Percentiles rank a stretch among this genome's conserved stretches.
Conservation (phyloP, 2,329 filamentous ascomycete species). For the Penicillium nordicum region DNA sequence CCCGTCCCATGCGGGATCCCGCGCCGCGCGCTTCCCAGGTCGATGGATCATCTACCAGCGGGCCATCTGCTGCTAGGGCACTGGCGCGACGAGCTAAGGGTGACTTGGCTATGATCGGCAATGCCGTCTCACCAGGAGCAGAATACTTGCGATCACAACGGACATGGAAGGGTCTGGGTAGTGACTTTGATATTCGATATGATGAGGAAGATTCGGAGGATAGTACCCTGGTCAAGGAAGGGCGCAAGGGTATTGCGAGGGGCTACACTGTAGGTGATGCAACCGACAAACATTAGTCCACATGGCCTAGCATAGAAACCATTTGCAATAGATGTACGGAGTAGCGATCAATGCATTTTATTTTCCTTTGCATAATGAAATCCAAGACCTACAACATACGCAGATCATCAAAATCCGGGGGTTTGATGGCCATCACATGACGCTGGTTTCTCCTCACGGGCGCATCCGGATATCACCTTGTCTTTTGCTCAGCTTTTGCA, state of each 20-base stretch:
- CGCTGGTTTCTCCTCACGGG: conserved; percentile 16
- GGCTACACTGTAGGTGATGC: conserved; percentile 76
- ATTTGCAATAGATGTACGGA: conserved; percentile 3
- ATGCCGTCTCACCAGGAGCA: conserved; percentile 84
- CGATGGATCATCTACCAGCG: conserved; percentile 24
- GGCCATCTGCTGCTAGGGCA: conserved; percentile 39
- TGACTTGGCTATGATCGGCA: conserved; percentile 77
- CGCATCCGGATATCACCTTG: conserved; percentile 18
- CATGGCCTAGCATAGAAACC: not conserved
- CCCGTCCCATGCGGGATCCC: conserved; percentile 48
- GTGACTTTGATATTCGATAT: conserved; percentile 67
- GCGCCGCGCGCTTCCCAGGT: conserved; percentile 29
- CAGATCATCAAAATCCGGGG: conserved; percentile 4
- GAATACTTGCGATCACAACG: conserved; percentile 78
- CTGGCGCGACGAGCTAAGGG: conserved; percentile 64
- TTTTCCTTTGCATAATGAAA: not conserved
- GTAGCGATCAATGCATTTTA: conserved; percentile 1
- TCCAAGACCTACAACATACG: not conserved
- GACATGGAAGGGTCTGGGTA: conserved; percentile 89
- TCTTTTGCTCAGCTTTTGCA: conserved; percentile 5
- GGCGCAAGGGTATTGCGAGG: conserved; percentile 79
- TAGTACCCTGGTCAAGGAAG: conserved; percentile 74
- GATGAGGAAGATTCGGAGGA: conserved; percentile 53
- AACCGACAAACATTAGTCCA: conserved; percentile 34
- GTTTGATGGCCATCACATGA: conserved; percentile 24